Evolutionary conservation across 202 grass and related monocot species (phyloP), one percentile per base, ranked within the genome.

Genomic region (Schoenoplectus triqueter): DNA sequence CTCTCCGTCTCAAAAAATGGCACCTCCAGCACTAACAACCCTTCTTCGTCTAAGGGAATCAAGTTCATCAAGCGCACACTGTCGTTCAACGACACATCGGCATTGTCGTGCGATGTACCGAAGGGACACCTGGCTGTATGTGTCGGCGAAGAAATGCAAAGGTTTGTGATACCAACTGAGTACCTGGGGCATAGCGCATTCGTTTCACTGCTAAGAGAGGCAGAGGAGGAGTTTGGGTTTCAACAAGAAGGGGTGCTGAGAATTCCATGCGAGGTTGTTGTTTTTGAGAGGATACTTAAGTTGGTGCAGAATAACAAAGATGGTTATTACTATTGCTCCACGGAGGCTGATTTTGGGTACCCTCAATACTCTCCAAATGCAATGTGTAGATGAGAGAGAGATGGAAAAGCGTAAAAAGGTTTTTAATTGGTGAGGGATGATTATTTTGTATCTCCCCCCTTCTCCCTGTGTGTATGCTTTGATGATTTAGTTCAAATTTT

Each of bases 181-280:
- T 92, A 92, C 87, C 83, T 97, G 50, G 90, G 93, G 68, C 94
- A 94, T 84, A 64, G 78, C 56, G 92, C 90, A 65, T 97, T 97
- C 77, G 89, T 91, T 11, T 73, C 88, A 79, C 82, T 97, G 87
- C 92, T 97, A 55, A 89, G 79, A 83, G 90, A 94, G 75, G 94
- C 94, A 19, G 94, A 97, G 86, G 94, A 97, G 85, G 94, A 97
- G 87, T 97, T 97, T 76, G 94, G 94, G 21, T 97, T 97, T 91
- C 88, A 97, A 85, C 92, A 97, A 80, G 92, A 94, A 69, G 94
- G 94, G 41, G 92, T 97, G 80, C 83, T 94, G 86, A 91, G 94
- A 82, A 89, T 97, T 74, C 94, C 94, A 80, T 97, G 92, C 60
- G 92, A 94, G 81, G 94, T 97, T 21, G 78, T 88, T 15, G 89